phyloP scores from a whole-genome alignment of 2,329 filamentous ascomycete genomes.

The Trichoderma sp. region DNA sequence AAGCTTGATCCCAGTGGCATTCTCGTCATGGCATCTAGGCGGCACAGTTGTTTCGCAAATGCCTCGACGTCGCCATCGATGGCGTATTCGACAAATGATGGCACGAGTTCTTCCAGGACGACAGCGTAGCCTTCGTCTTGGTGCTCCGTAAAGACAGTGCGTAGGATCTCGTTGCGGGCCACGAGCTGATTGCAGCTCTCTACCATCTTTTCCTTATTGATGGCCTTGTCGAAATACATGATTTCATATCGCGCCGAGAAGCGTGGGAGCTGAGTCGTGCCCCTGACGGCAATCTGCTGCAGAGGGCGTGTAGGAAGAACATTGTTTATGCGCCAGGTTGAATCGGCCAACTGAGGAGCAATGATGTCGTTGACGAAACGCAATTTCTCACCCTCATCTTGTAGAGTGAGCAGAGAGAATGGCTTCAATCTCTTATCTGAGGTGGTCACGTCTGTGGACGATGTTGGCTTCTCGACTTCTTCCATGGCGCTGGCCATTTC shows the following conservation, averaged over 20 bases:
- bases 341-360: slow-evolving; percentile 52
- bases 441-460: neutral
- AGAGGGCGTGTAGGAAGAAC: slow-evolving; percentile 60
- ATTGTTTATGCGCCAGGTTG: slow-evolving; percentile 53
- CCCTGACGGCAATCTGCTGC: slow-evolving; percentile 60
- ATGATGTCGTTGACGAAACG: slow-evolving; percentile 50
- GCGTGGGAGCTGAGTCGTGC: slow-evolving; percentile 57
- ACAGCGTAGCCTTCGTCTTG: slow-evolving; percentile 55
- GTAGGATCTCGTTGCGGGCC: slow-evolving; percentile 62
- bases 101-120: slow-evolving; percentile 56
- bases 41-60: slow-evolving; percentile 56
- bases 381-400: slow-evolving; percentile 35
- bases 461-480: neutral
- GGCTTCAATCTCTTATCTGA: slow-evolving; percentile 37
- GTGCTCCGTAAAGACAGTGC: slow-evolving; percentile 63
- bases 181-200: slow-evolving; percentile 57
- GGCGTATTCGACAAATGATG: slow-evolving; percentile 53
- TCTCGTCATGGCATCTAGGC: slow-evolving; percentile 55
- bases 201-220: slow-evolving; percentile 52
- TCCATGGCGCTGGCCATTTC: slow-evolving; percentile 55
- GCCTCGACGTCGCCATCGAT: slow-evolving; percentile 50
- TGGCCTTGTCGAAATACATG: slow-evolving; percentile 57
- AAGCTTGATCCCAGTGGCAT: slow-evolving; percentile 62
- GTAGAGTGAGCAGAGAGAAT: slow-evolving; percentile 50
- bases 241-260: slow-evolving; percentile 66